Percentiles rank a stretch among this genome's conserved stretches.
Evolutionary conservation across 1,284 basidiomycete genomes (phyloP).

Genomic region (Vanrija sp.): DNA sequence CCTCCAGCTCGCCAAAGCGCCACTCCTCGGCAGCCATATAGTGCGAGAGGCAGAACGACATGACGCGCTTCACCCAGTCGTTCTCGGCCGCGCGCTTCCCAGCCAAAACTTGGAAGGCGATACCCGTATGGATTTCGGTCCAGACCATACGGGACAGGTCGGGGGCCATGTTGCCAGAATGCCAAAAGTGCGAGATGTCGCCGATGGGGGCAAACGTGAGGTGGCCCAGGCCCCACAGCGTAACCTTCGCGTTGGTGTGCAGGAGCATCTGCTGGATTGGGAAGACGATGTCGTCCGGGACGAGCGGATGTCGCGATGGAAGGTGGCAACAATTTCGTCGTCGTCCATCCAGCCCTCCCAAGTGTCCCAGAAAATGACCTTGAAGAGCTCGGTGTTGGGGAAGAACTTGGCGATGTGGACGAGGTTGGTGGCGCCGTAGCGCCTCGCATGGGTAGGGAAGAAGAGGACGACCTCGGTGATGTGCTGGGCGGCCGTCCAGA

Average conservation of each 20-base stretch:
- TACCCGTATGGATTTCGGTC: too few relatives aligned
- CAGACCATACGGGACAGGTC: too few relatives aligned
- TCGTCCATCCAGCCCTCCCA: constrained; percentile 1
- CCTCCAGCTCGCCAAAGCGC: too few relatives aligned
- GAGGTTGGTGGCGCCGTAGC: not conserved
- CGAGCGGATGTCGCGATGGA: constrained; percentile 55
- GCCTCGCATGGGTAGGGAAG: not conserved
- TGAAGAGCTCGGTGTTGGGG: not conserved
- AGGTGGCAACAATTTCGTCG: not conserved
- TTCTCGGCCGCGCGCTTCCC: too few relatives aligned
- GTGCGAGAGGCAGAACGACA: constrained; percentile 90
- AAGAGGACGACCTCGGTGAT: not conserved
- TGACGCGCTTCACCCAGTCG: constrained; percentile 72
- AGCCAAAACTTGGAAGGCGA: too few relatives aligned
- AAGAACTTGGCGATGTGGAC: too few relatives aligned
- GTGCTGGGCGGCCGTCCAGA: too few relatives aligned
- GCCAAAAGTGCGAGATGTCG: too few relatives aligned
- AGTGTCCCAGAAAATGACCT: not conserved
- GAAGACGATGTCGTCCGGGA: constrained; percentile 72
- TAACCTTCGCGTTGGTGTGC: too few relatives aligned
- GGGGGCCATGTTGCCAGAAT: too few relatives aligned
- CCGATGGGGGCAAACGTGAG: constrained; percentile 52
- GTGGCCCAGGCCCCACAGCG: too few relatives aligned
- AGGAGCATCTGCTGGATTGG: constrained; percentile 44
- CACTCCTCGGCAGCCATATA: too few relatives aligned